These are phyloP conservation scores for Vitis rupestris DNA, from an alignment of 164 flowering plant species.

Conservation along the genomic window DNA sequence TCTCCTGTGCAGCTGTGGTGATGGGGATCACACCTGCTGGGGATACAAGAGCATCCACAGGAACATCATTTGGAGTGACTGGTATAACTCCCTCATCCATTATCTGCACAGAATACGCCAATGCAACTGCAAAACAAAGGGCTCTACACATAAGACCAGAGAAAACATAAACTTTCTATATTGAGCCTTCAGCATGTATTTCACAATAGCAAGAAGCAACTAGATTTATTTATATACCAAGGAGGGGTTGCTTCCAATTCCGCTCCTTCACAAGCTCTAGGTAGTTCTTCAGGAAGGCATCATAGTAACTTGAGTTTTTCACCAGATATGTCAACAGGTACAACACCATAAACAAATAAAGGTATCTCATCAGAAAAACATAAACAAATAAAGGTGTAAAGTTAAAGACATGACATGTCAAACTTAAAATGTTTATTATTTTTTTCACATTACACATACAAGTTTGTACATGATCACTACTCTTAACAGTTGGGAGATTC, in stretches of 20 bases:
- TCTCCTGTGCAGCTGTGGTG: conserved; percentile 54
- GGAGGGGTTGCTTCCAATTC: conserved; percentile 81
- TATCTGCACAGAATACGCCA: conserved; percentile 83
- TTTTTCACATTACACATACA: too few species aligned
- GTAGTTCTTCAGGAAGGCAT: conserved; percentile 70
- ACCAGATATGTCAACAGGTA: conserved; percentile 4
- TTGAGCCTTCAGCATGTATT: neutral
- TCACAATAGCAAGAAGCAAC: neutral
- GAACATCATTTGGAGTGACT: conserved; percentile 64
- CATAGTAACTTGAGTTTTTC: conserved; percentile 69
- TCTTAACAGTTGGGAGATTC: too few species aligned
- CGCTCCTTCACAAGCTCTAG: conserved; percentile 60
- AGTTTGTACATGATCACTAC: too few species aligned
- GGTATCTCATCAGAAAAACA: neutral
- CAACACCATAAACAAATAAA: neutral
- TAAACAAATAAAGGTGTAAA: neutral
- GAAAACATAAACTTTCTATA: too few species aligned
- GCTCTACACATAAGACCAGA: too few species aligned
- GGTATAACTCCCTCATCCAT: conserved; percentile 79
- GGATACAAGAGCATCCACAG: conserved; percentile 77
- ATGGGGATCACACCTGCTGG: conserved; percentile 78
- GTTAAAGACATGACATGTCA: too few species aligned
- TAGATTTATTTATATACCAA: conserved; percentile 42
- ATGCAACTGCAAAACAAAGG: conserved; percentile 59
- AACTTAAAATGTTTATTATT: too few species aligned